Percentiles rank a stretch among this genome's conserved stretches.
Conservation (phyloP, 2,329 filamentous ascomycete species). For the Trichoderma asperellum region DNA sequence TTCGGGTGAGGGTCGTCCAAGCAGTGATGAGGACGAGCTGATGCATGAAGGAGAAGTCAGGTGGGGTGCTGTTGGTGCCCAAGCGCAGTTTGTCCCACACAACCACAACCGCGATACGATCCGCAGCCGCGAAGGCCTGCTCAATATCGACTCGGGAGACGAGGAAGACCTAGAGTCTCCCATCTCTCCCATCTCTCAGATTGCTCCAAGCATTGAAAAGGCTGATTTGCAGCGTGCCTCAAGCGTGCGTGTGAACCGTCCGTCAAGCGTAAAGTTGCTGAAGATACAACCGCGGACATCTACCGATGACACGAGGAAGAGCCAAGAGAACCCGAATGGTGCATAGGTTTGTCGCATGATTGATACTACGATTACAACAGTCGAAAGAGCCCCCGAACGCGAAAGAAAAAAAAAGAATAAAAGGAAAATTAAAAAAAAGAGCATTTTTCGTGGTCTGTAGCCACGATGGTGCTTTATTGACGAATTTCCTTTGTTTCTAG, state of each 20-base stretch:
- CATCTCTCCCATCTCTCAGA: conserved; percentile 34
- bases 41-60: conserved; percentile 50
- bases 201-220: conserved; percentile 38
- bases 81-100: conserved; percentile 61
- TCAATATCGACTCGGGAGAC: conserved; percentile 48
- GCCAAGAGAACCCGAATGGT: conserved; percentile 31
- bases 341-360: conserved; percentile 26
- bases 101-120: conserved; percentile 49
- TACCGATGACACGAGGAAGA: conserved; percentile 51
- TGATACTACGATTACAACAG: conserved; percentile 31
- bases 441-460: neutral
- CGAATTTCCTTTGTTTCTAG: conserved; percentile 28
- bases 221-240: conserved; percentile 64
- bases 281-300: conserved; percentile 64
- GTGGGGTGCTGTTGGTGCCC: conserved; percentile 56
- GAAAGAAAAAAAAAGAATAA: conserved; percentile 6
- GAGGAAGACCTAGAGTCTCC: conserved; percentile 39
- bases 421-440: neutral
- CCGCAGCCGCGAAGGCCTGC: conserved; percentile 57
- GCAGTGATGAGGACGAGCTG: conserved; percentile 62
- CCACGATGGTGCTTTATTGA: conserved; percentile 10
- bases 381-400: conserved; percentile 31
- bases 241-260: conserved; percentile 67
- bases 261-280: conserved; percentile 71
- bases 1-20: conserved; percentile 57